A percentile compares a stretch with the other conserved stretches of the same genome.
Evolutionary conservation across 2,329 filamentous ascomycete genomes (phyloP).

Genomic region (Ophiostoma populinum): DNA sequence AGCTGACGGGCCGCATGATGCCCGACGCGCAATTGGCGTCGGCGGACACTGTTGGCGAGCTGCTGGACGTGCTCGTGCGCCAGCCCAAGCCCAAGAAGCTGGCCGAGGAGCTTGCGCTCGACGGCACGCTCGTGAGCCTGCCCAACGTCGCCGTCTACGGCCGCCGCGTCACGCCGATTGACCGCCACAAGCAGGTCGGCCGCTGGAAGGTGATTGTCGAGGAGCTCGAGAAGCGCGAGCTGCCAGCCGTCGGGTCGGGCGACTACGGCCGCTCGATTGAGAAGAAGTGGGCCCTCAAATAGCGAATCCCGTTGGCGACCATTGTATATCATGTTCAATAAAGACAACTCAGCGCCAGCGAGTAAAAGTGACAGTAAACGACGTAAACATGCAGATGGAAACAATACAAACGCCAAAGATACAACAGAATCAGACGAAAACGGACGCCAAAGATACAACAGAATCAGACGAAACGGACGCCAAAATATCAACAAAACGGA

Average conservation of each 20-base stretch:
- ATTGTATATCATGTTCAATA: too few species aligned
- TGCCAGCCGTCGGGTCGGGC: slow-evolving; percentile 16
- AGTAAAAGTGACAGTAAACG: neutral
- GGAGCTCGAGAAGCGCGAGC: slow-evolving; percentile 16
- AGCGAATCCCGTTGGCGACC: too few species aligned
- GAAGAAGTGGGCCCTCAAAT: slow-evolving; percentile 10
- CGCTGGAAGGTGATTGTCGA: slow-evolving; percentile 22
- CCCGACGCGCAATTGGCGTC: slow-evolving; percentile 49
- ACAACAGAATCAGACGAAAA: neutral
- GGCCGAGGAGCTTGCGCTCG: slow-evolving; percentile 35
- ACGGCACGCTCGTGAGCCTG: slow-evolving; percentile 30
- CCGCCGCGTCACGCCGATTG: slow-evolving; percentile 49
- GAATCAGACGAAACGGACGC: neutral
- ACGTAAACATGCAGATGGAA: neutral
- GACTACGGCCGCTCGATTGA: slow-evolving; percentile 11
- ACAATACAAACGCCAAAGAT: neutral
- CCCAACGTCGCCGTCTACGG: slow-evolving; percentile 54
- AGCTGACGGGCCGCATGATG: slow-evolving; percentile 62
- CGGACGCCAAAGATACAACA: neutral
- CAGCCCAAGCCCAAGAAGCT: slow-evolving; percentile 45
- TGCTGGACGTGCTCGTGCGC: slow-evolving; percentile 36
- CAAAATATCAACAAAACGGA: neutral
- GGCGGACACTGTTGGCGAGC: slow-evolving; percentile 32
- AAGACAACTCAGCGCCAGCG: too few species aligned
- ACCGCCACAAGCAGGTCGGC: slow-evolving; percentile 44